Conservation (phyloP, 2,329 filamentous ascomycete species). For the Cyphellophora europaea region DNA sequence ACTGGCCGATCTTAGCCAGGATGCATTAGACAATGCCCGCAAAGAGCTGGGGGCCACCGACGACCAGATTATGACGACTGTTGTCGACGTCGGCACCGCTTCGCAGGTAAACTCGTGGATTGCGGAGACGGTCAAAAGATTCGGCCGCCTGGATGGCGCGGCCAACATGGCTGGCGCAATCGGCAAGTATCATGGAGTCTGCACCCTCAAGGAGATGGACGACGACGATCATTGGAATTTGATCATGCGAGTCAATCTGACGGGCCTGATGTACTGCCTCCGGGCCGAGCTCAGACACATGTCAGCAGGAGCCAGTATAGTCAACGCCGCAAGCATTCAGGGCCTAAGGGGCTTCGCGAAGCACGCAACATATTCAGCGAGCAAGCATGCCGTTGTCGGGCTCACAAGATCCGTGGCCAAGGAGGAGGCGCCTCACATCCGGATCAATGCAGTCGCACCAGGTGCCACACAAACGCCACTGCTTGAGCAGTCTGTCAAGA, state of each 20-base stretch:
- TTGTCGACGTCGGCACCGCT: constrained; percentile 9
- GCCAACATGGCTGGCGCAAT: constrained; percentile 17
- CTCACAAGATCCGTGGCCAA: constrained; percentile 31
- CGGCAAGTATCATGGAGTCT: too few relatives aligned
- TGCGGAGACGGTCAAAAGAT: constrained; percentile 11
- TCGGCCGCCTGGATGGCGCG: constrained; percentile 15
- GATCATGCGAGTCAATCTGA: constrained; percentile 36
- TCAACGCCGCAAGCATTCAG: constrained; percentile 8
- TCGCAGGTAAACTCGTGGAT: constrained; percentile 10
- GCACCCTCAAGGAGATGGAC: constrained; percentile 20
- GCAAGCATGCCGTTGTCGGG: constrained; percentile 35
- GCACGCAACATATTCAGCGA: constrained; percentile 31
- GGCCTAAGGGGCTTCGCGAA: constrained; percentile 24
- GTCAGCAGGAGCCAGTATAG: constrained; percentile 5
- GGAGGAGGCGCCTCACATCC: too few relatives aligned
- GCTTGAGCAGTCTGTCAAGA: constrained; percentile 10
- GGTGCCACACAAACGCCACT: constrained; percentile 39
- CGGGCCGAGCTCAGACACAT: constrained; percentile 39
- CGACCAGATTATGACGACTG: too few relatives aligned
- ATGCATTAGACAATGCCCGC: too few relatives aligned
- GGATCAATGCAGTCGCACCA: too few relatives aligned
- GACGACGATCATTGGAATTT: constrained; percentile 34
- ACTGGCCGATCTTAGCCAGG: too few relatives aligned
- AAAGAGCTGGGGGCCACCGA: too few relatives aligned
- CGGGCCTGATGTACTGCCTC: constrained; percentile 42